Percentiles rank a stretch among this genome's conserved stretches.
These are phyloP conservation scores for Holtermanniella nyarrowii DNA, from an alignment of 768 basidiomycete genomes.

Conservation along the genomic window DNA sequence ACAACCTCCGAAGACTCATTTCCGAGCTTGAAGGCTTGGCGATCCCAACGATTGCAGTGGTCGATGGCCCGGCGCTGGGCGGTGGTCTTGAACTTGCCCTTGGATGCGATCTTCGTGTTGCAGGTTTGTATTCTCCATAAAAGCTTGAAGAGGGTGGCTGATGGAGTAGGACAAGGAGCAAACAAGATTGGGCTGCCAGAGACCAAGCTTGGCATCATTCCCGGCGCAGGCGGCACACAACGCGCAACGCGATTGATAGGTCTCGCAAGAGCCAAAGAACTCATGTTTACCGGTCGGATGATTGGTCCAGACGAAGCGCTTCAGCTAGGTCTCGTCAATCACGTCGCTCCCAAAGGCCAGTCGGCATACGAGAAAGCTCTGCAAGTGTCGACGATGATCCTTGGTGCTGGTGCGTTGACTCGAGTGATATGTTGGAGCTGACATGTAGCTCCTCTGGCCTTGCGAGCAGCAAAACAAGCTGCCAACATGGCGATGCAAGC, in stretches of 20 bases:
- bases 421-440: conserved; percentile 2
- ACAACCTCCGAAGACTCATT: conserved; percentile 60
- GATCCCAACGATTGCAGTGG: conserved; percentile 74
- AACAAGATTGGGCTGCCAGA: conserved; percentile 86
- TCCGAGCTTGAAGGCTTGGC: conserved; percentile 67
- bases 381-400: conserved; percentile 5
- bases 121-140: conserved; percentile 64
- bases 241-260: conserved; percentile 74
- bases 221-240: conserved; percentile 89
- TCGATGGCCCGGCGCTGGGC: conserved; percentile 85
- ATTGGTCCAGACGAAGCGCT: conserved; percentile 73
- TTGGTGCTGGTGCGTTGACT: conserved; percentile 24
- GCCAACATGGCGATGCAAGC: conserved; percentile 71
- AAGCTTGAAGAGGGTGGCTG: too few species aligned
- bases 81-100: conserved; percentile 83
- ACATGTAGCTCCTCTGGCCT: conserved; percentile 63
- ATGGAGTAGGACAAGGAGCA: conserved; percentile 45
- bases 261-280: conserved; percentile 86
- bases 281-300: conserved; percentile 74
- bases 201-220: conserved; percentile 87
- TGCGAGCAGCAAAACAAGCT: conserved; percentile 78
- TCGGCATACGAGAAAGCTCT: not conserved
- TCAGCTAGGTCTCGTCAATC: conserved; percentile 1
- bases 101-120: conserved; percentile 81
- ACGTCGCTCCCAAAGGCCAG: not conserved